Base-by-base conservation (phyloP, 371 early-diverging fungal genomes). In the Syncephalastrum racemosum region DNA sequence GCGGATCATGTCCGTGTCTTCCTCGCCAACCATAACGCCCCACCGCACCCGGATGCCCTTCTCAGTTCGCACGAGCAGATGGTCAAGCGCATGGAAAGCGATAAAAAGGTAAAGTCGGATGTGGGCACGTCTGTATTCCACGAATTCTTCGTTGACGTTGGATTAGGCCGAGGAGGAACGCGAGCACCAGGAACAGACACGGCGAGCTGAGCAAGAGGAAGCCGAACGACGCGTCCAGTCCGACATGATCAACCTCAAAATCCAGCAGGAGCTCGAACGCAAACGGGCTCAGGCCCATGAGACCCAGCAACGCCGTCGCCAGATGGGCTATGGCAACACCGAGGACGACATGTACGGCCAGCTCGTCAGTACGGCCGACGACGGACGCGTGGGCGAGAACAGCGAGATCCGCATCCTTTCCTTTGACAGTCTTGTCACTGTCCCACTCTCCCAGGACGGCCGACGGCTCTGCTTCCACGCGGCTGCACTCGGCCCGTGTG, bases 1-100 rank as follows among this genome's bases (percentile, higher is more conserved):
- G 84, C 86, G 0, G 79, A 81, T 16, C 74, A 73, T 25, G 68
- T 85, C 22, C 82, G 85, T 44, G 87, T 88, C 2, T 89, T 75
- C 50, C 73, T 91, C 31, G 81, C 87, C 8, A 71, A 73, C 20
- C 79, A 90, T 62, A 87, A 90, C 59, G 67, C 70, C 4, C 67
- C 75, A 10, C 80, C 82, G 14, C 65, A 75, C 2, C 82, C 65
- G 58, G 80, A 67, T 43, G 84, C 69, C 50, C 83, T 75, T 61
- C 56, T 74, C 23, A 86, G 75, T 63, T 76, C 77, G 57, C 83
- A 73, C 62, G 84, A 79, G 66, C 86, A 74, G 70, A 87, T 79
- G 81, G 63, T 78, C 39, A 81, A 72, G 53, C 81, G 84, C 57
- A 80, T 79, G 56, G 83, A 85, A 53, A 74, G 80, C 60, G 78